A percentile compares a stretch with the other conserved stretches of the same genome.
phyloP scores from a whole-genome alignment of 139 green algal species.

The Chlamydomonas sp. region DNA sequence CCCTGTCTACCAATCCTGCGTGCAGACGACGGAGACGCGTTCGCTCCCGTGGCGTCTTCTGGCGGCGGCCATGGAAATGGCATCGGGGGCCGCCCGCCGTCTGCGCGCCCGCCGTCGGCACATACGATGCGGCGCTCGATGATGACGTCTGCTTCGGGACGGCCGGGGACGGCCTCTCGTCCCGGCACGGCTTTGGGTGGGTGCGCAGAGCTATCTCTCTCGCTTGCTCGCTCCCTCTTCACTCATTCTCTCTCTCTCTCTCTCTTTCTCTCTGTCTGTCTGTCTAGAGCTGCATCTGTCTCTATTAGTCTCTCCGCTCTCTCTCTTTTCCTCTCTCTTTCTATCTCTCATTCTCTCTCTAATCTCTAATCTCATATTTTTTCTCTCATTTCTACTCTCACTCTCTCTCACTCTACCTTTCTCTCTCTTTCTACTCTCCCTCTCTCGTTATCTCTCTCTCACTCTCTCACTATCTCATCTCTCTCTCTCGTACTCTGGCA shows the following conservation, averaged over 20 bases:
- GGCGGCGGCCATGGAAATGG: no score
- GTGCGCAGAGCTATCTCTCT: no score
- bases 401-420: not conserved
- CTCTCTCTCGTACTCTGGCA: not conserved
- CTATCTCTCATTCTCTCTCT: not conserved
- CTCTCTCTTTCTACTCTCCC: not conserved
- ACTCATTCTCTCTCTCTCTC: no score
- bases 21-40: no score
- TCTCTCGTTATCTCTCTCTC: slow-evolving; percentile 1
- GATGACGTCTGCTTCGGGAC: not conserved
- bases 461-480: not conserved
- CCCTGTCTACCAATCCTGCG: not conserved
- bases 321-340: not conserved
- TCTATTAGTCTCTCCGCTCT: not conserved
- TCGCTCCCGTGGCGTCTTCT: not conserved
- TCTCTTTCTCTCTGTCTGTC: no score
- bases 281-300: no score
- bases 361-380: not conserved
- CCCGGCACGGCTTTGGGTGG: not conserved
- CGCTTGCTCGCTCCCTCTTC: no score
- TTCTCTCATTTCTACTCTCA: no score
- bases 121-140: slow-evolving; percentile 4
- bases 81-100: no score
- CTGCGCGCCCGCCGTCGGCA: slow-evolving; percentile 3
- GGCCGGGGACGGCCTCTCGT: not conserved